Conservation (phyloP, 2,329 filamentous ascomycete genomes). For the Clonostachys byssicola region DNA sequence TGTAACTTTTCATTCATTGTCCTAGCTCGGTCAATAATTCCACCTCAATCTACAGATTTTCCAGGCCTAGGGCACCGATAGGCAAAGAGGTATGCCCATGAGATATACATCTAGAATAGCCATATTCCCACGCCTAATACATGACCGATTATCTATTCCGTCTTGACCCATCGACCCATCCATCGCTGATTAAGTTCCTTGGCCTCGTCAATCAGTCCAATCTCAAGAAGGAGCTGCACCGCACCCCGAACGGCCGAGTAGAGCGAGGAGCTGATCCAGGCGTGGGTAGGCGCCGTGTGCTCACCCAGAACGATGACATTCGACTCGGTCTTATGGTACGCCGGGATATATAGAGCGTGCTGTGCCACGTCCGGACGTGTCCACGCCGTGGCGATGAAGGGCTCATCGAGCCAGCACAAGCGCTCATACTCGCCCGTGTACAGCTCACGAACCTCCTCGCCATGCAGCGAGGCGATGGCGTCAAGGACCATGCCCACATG, state of each 20-base stretch:
- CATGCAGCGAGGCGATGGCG: constrained; percentile 18
- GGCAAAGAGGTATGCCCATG: no score
- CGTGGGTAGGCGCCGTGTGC: constrained; percentile 68
- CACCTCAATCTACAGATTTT: no score
- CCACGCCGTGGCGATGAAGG: constrained; percentile 60
- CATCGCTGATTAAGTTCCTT: constrained; percentile 12
- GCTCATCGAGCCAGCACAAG: constrained; percentile 61
- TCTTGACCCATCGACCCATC: constrained; percentile 14
- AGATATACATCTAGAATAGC: no score
- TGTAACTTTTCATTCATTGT: no score
- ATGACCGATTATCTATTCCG: no score
- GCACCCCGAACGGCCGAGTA: constrained; percentile 64
- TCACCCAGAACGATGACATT: constrained; percentile 67
- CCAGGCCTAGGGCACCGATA: no score
- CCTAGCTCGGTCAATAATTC: no score
- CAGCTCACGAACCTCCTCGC: constrained; percentile 23
- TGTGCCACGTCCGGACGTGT: constrained; percentile 56
- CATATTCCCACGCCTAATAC: no score
- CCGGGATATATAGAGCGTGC: constrained; percentile 65
- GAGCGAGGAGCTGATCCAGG: constrained; percentile 64
- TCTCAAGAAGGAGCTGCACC: constrained; percentile 54
- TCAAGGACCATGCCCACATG: constrained; percentile 47
- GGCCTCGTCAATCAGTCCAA: constrained; percentile 14
- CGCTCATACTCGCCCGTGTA: constrained; percentile 63
- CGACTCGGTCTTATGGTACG: constrained; percentile 65